Evolutionary conservation across 1,284 basidiomycete genomes (phyloP).

Genomic region (Microbotryomycetes sp.): DNA sequence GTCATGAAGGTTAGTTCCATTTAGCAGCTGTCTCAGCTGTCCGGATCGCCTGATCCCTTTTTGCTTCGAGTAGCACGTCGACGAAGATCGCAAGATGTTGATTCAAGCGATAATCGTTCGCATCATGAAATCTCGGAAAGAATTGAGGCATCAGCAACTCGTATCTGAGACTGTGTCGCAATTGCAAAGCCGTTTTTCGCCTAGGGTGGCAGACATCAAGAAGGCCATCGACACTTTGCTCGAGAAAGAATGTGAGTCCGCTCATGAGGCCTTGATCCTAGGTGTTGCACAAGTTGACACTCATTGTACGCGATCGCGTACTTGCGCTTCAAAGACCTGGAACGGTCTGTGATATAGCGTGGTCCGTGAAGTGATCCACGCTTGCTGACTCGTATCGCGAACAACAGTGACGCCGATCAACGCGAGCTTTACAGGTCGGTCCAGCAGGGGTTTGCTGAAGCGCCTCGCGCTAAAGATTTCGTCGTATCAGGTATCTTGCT

Average conservation of each 20-base stretch:
- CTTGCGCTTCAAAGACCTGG: no score
- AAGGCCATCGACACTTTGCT: conserved; percentile 89
- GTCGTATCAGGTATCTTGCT: no score
- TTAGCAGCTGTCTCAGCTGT: background rate
- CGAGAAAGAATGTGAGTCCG: conserved; percentile 98
- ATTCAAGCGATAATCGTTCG: conserved; percentile 97
- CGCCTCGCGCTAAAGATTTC: no score
- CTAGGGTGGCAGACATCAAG: conserved; percentile 79
- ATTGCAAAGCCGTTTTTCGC: conserved; percentile 65
- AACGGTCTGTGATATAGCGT: no score
- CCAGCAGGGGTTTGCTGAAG: no score
- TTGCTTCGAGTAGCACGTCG: conserved; percentile 49
- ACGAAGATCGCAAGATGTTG: conserved; percentile 94
- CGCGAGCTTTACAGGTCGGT: no score
- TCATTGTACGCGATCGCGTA: no score
- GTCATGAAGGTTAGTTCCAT: conserved; percentile 63
- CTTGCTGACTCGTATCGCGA: no score
- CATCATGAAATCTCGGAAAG: conserved; percentile 92
- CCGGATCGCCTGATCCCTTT: background rate
- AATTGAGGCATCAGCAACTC: conserved; percentile 86
- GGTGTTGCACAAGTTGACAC: no score
- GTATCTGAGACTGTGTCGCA: conserved; percentile 79
- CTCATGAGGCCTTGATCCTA: no score
- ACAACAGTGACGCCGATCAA: no score
- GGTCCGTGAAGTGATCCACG: no score